Conservation (phyloP, 2,329 filamentous ascomycete species). For the Xylaria sp. region DNA sequence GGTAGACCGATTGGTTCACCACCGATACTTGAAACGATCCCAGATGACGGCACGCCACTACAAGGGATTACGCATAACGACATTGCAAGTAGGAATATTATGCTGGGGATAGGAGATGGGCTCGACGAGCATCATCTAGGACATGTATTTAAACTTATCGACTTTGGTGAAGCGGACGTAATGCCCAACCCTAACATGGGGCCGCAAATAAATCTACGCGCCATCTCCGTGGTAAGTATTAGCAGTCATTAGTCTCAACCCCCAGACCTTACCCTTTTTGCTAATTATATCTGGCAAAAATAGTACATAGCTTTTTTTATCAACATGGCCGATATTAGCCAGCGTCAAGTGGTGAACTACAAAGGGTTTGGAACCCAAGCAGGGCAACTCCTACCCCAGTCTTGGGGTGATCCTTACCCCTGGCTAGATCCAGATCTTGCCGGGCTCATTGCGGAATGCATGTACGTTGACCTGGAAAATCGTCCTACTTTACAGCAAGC, state of each 20-base stretch:
- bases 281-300: background rate
- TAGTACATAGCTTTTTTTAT: conserved; percentile 16
- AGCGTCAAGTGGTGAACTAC: background rate
- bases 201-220: background rate
- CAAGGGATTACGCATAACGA: conserved; percentile 13
- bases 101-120: conserved; percentile 7
- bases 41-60: conserved; percentile 10
- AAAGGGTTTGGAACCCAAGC: conserved; percentile 1
- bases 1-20: conserved; percentile 3
- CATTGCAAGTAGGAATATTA: conserved; percentile 20
- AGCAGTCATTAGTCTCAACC: background rate
- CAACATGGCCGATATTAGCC: conserved; percentile 13
- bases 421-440: conserved; percentile 22
- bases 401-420: conserved; percentile 5
- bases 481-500: conserved; percentile 18
- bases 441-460: conserved; percentile 19
- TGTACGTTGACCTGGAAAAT: background rate
- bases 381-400: conserved; percentile 9
- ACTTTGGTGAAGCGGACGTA: conserved; percentile 12
- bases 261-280: background rate
- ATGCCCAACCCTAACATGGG: background rate
- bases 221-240: conserved; percentile 2
- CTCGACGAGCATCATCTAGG: conserved; percentile 18
- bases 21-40: conserved; percentile 16
- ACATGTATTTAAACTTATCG: conserved; percentile 24